Evolutionary conservation across 2,329 filamentous ascomycete genomes (phyloP).

Genomic region (Amylocarpus encephaloides): DNA sequence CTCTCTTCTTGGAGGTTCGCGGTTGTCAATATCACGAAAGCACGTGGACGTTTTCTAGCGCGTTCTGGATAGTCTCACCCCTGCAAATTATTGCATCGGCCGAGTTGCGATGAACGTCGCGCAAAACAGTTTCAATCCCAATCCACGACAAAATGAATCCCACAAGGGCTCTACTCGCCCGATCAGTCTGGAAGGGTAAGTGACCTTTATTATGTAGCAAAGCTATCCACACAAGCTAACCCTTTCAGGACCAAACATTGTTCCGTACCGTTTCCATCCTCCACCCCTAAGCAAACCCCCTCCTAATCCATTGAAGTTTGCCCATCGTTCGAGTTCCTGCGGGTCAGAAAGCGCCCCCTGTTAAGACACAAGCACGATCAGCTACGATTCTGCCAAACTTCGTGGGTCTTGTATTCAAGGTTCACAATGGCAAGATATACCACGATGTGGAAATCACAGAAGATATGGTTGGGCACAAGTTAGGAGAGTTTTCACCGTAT

Average conservation of each 20-base stretch:
- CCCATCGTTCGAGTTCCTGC: constrained; percentile 43
- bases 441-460: constrained; percentile 64
- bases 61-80: constrained; percentile 9
- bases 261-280: constrained; percentile 53
- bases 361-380: constrained; percentile 62
- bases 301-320: constrained; percentile 37
- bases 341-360: constrained; percentile 52
- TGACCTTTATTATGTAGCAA: neutral
- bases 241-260: constrained; percentile 57
- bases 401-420: constrained; percentile 62
- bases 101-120: neutral
- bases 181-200: constrained; percentile 71
- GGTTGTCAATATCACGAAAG: no score
- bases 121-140: neutral
- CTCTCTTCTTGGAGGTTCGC: no score
- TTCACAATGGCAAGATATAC: constrained; percentile 69
- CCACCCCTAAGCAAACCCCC: constrained; percentile 13
- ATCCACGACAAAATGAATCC: constrained; percentile 44
- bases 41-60: constrained; percentile 9
- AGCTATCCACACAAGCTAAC: constrained; percentile 22
- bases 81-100: constrained; percentile 5
- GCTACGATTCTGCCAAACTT: constrained; percentile 71
- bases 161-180: constrained; percentile 51
- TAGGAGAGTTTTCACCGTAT: constrained; percentile 67
- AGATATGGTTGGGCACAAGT: constrained; percentile 71